Evolutionary conservation across 1,139 yeast genomes (phyloP).

Genomic region (Debaryomycetaceae sp.): DNA sequence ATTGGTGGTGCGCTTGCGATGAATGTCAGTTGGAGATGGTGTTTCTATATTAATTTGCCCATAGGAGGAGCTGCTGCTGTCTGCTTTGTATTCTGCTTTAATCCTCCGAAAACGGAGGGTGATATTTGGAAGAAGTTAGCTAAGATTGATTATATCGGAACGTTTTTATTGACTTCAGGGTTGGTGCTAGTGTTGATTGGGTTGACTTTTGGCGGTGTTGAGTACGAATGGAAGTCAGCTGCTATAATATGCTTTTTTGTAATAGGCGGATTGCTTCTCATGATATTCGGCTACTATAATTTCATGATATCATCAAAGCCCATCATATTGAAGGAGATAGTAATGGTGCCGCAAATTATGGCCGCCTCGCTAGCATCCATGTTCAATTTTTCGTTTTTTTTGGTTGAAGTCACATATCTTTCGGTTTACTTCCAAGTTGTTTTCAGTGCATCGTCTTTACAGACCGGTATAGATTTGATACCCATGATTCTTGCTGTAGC

Average conservation of each 20-base stretch:
- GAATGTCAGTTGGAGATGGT: slow-evolving; percentile 73
- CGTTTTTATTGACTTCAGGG: slow-evolving; percentile 26
- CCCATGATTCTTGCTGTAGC: slow-evolving; percentile 55
- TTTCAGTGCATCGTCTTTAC: slow-evolving; percentile 45
- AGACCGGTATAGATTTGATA: slow-evolving; percentile 56
- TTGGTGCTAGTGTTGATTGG: slow-evolving; percentile 31
- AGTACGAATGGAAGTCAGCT: slow-evolving; percentile 45
- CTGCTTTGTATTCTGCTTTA: slow-evolving; percentile 46
- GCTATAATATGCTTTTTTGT: slow-evolving; percentile 53
- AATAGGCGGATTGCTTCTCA: slow-evolving; percentile 47
- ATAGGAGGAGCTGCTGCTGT: slow-evolving; percentile 57
- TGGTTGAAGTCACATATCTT: slow-evolving; percentile 42
- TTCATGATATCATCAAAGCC: slow-evolving; percentile 45
- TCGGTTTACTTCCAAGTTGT: slow-evolving; percentile 59
- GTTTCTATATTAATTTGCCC: slow-evolving; percentile 70
- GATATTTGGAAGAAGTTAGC: slow-evolving; percentile 36
- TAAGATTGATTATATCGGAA: slow-evolving; percentile 34
- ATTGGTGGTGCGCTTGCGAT: slow-evolving; percentile 66
- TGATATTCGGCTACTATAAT: slow-evolving; percentile 47
- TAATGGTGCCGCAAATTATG: slow-evolving; percentile 32
- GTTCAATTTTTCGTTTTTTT: slow-evolving; percentile 42
- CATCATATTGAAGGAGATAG: slow-evolving; percentile 41
- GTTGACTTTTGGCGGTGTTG: slow-evolving; percentile 34
- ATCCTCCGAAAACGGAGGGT: slow-evolving; percentile 52
- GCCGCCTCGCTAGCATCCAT: slow-evolving; percentile 37